Base-by-base conservation (phyloP, 139 green algal genomes). In the Coelastrella sp. region DNA sequence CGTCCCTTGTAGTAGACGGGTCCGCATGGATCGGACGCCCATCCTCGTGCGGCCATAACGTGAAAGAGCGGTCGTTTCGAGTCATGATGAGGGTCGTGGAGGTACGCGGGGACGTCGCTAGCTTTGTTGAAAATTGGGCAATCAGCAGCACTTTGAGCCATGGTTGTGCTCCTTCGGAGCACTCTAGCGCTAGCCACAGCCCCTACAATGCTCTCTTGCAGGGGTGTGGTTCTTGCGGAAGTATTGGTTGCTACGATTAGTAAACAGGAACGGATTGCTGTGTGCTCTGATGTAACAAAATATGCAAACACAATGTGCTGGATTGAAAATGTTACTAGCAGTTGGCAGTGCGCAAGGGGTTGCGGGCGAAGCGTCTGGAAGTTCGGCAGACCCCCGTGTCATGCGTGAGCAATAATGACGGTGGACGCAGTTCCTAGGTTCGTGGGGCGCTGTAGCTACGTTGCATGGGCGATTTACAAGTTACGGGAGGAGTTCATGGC, bases 21-120 rank as follows among this genome's bases (percentile, higher is more conserved):
- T 11, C 95, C 96, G 61, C 97, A 96, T 22, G 96, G 96, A 82
- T 98, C 96, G 85, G 96, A 97, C 20, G 95, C 85, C 95, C 95
- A 97, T 14, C 95, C 95, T 5, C 59, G 79, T 22, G 64, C 60
- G 7, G 95, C 90, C 83, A 95, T 94, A 4, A 96, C 73, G 71
- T 97, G 95, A 86, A 92, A 97, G 14, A 89, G 47, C 0, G 95
- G 95, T 56, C 94, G 90, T 47, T 92, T 65, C 10, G 74, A 89
- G 58, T 93, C 90, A 58, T 81, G 64, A 14, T 92, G 83, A 54
- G 58, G 32, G 61, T 86, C 90, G 57, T 91, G 83, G 16, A 89
- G 85, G 19, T 83, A 22, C 47, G 20, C 11, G 7, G 65, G 82
- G 4, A 87, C 82, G 7, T 87, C 61, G n/a, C 54, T 73, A 32